These are phyloP conservation scores for Talaromyces marneffei DNA, from an alignment of 2,329 filamentous ascomycete genomes.

Conservation along the genomic window DNA sequence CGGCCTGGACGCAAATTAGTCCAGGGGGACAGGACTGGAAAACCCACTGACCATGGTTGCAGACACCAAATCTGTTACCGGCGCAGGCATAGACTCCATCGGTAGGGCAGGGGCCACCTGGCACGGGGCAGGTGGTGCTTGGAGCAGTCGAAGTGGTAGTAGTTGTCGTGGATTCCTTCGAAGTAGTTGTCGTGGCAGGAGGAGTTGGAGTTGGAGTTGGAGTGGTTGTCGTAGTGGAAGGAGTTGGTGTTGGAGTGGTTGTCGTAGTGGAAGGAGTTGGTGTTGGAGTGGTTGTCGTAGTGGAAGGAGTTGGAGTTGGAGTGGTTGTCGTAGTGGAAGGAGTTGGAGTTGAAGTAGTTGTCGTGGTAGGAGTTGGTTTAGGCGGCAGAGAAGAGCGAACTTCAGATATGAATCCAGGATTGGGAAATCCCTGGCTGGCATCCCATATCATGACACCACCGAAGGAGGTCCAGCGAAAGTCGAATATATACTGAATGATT, in stretches of 20 bases:
- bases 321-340: neutral
- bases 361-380: neutral
- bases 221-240: neutral
- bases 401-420: constrained; percentile 42
- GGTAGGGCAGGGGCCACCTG: neutral
- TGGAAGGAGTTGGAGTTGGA: neutral
- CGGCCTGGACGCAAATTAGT: constrained; percentile 6
- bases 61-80: constrained; percentile 10
- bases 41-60: constrained; percentile 4
- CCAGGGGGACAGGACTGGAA: constrained; percentile 10
- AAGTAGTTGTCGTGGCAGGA: neutral
- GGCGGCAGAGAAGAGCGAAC: constrained; percentile 21
- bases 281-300: neutral
- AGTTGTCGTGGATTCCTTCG: neutral
- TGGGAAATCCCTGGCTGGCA: constrained; percentile 54
- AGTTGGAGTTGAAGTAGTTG: neutral
- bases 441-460: constrained; percentile 68
- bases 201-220: neutral
- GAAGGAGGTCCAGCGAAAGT: constrained; percentile 49
- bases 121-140: neutral
- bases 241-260: neutral
- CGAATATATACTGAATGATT: constrained; percentile 50
- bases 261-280: neutral
- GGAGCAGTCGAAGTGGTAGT: constrained; percentile 1
- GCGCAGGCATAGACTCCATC: constrained; percentile 1